phyloP scores from a whole-genome alignment of 805 yeast genomes.

The Komagataella mondaviorum region DNA sequence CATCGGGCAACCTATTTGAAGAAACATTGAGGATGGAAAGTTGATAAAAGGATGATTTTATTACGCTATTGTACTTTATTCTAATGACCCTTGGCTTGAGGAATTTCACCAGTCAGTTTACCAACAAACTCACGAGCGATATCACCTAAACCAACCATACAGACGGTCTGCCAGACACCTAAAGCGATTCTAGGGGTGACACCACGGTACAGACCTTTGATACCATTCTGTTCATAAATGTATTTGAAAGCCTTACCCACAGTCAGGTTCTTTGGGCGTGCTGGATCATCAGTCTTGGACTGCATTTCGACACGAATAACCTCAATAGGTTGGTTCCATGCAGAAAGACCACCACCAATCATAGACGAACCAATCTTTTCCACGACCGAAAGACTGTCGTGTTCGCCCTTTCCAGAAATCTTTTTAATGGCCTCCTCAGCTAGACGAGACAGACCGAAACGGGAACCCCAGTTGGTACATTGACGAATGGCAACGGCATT shows the following conservation, averaged over 20 bases:
- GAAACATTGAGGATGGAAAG: background rate
- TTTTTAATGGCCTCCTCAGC: conserved; percentile 77
- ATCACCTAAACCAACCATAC: conserved; percentile 98
- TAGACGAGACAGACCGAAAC: conserved; percentile 85
- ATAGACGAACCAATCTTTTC: conserved; percentile 82
- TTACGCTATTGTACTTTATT: background rate
- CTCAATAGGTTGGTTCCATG: conserved; percentile 99
- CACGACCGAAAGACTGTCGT: conserved; percentile 49
- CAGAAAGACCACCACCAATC: conserved; percentile 93
- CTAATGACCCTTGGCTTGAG: conserved; percentile 25
- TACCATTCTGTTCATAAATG: conserved; percentile 71
- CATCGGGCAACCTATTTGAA: background rate
- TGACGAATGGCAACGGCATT: conserved; percentile 99
- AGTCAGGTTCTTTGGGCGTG: conserved; percentile 83
- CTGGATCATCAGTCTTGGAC: conserved; percentile 85
- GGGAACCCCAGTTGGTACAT: conserved; percentile 98
- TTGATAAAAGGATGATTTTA: background rate
- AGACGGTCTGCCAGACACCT: conserved; percentile 96
- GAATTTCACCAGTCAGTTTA: conserved; percentile 44
- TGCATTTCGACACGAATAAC: conserved; percentile 98
- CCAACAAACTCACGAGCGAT: conserved; percentile 68
- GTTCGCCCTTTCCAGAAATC: conserved; percentile 43
- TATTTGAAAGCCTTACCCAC: conserved; percentile 69
- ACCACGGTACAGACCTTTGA: conserved; percentile 89
- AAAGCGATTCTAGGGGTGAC: conserved; percentile 94